Evolutionary conservation across 768 basidiomycete genomes (phyloP), one percentile per base, ranked within the genome.

Genomic region (Termitomyces sp.): DNA sequence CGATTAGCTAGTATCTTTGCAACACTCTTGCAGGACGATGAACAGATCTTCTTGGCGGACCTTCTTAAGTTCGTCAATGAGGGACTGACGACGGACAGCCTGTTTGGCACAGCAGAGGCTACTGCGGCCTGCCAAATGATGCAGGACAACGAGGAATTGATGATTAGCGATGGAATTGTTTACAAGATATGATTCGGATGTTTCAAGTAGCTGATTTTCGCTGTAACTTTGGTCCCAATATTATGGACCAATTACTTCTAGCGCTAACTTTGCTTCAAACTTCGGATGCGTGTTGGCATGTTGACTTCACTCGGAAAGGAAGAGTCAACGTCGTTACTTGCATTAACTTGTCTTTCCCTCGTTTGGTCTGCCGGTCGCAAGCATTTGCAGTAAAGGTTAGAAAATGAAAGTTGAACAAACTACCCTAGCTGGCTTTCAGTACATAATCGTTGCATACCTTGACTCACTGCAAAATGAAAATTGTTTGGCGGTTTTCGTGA

Each of bases 21-120:
- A 26, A 83, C 81, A 4, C 78, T 70, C 9, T 74, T 90, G 66
- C 87, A 84, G 62, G 88, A 92, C 60, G 84, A 86, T 53, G 94
- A 96, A 62, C 85, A 86, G 57, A 75, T 93, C 44, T 83, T 87
- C 67, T 72, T 95, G 56, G 75, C 75, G 18, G 82, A 86, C 40
- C 75, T 96, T 26, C 71, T 96, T 30, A 81, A 86, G 62, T 70
- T 81, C 54, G 76, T 97, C 67, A 98, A 98, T 66, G 79, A 84
- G 56, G 91, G 91, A 22, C 70, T 97, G 55, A 65, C 80, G 9
- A 81, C 83, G 3, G 81, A 81, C 47, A 77, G 78, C 18, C 74
- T 94, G 40, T 98, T 92, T 70, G 89, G 91, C 3, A 88, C 85
- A 0, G 77, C 79, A 13, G 96, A 98, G 70, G 96, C 90, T 1